A percentile compares a stretch with the other conserved stretches of the same genome.
phyloP scores from a whole-genome alignment of 306 rosid species.

The Quercus robur region DNA sequence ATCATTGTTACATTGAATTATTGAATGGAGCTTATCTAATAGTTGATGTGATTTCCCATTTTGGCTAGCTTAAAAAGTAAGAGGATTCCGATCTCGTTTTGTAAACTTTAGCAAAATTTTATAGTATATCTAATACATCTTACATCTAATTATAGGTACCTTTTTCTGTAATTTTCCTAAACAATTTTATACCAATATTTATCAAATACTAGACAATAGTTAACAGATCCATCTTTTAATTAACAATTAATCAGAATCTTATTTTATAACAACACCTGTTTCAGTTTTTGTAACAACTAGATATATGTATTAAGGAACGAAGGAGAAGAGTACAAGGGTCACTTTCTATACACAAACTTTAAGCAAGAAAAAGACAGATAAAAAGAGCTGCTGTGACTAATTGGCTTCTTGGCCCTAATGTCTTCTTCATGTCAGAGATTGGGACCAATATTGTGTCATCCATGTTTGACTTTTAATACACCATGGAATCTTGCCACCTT shows the following conservation, averaged over 20 bases:
- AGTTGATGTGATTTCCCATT: background rate
- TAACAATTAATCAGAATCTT: too few relatives aligned
- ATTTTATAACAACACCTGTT: too few relatives aligned
- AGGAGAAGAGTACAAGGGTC: constrained; percentile 21
- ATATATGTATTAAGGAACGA: constrained; percentile 16
- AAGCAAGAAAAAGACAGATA: constrained; percentile 42
- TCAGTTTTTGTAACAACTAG: too few relatives aligned
- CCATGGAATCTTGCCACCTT: constrained; percentile 20
- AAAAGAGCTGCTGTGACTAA: constrained; percentile 40
- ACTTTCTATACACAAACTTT: background rate
- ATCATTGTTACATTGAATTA: background rate
- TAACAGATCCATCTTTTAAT: too few relatives aligned
- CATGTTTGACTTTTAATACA: constrained; percentile 39
- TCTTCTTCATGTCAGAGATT: constrained; percentile 35
- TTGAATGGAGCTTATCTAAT: background rate
- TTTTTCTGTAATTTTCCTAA: too few relatives aligned
- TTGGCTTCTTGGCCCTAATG: constrained; percentile 16
- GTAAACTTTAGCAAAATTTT: too few relatives aligned
- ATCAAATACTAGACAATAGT: too few relatives aligned
- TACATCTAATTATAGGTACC: too few relatives aligned
- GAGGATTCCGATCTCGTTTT: too few relatives aligned
- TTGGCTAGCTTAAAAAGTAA: background rate
- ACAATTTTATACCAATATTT: too few relatives aligned
- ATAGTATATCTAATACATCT: too few relatives aligned
- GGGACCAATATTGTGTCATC: constrained; percentile 31